Evolutionary conservation across 148 eudicot genomes (phyloP).

Genomic region (Pouteria glomerata): DNA sequence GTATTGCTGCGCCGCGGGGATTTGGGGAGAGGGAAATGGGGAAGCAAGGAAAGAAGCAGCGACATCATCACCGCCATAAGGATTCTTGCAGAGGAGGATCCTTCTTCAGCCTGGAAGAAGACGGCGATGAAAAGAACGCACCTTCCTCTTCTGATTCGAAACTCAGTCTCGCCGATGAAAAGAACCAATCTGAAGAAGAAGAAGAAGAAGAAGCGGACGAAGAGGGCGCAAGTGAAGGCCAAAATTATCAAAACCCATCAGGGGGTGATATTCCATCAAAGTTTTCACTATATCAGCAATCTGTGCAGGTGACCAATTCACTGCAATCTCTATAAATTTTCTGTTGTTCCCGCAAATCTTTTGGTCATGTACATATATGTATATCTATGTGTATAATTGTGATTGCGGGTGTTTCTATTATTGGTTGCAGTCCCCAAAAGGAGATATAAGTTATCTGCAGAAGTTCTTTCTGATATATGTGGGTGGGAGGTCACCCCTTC

Average conservation of each 20-base stretch:
- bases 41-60: slow-evolving; percentile 71
- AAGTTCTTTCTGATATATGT: slow-evolving; percentile 96
- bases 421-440: slow-evolving; percentile 86
- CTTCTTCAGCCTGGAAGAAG: slow-evolving; percentile 35
- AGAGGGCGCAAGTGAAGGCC: slow-evolving; percentile 14
- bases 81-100: slow-evolving; percentile 36
- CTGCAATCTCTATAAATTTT: background rate
- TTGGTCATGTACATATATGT: background rate
- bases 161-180: slow-evolving; percentile 19
- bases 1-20: too few species aligned
- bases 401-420: background rate
- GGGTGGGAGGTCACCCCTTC: slow-evolving; percentile 91
- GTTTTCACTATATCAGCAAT: slow-evolving; percentile 84
- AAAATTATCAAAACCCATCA: slow-evolving; percentile 11
- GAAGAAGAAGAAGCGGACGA: slow-evolving; percentile 28
- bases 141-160: slow-evolving; percentile 25
- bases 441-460: slow-evolving; percentile 90
- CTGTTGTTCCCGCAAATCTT: background rate
- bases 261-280: slow-evolving; percentile 50
- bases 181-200: slow-evolving; percentile 25
- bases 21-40: slow-evolving; percentile 76
- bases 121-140: slow-evolving; percentile 28
- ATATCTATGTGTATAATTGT: background rate
- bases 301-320: slow-evolving; percentile 63
- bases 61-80: slow-evolving; percentile 29